A percentile compares a stretch with the other conserved stretches of the same genome.
phyloP scores from a whole-genome alignment of 345 rosid species.

The Lepidium sativum region DNA sequence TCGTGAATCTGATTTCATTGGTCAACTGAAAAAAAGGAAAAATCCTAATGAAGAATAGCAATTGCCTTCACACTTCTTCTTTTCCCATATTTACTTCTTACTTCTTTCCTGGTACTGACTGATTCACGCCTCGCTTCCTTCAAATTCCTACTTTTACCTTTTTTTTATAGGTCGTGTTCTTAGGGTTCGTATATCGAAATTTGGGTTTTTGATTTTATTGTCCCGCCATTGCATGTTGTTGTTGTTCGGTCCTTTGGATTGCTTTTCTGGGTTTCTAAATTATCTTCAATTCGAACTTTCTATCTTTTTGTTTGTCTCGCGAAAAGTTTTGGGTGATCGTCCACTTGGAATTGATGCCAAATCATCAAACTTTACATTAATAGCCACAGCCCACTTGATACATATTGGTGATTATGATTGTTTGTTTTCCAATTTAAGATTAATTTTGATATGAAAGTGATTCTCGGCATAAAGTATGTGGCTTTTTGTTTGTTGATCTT shows the following conservation, averaged over 20 bases:
- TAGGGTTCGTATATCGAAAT: neutral
- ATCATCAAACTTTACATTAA: neutral
- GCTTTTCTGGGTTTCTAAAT: neutral
- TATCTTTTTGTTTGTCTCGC: neutral
- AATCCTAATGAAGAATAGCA: neutral
- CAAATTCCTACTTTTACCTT: neutral
- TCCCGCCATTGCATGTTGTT: slow-evolving; percentile 20
- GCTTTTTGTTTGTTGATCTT: neutral
- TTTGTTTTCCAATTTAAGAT: neutral
- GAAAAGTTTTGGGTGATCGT: neutral
- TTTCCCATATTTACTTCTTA: neutral
- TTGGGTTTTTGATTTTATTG: neutral
- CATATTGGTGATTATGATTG: neutral
- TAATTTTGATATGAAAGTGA: neutral
- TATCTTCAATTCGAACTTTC: neutral
- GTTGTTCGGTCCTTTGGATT: neutral
- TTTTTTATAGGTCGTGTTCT: neutral
- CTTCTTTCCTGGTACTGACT: neutral
- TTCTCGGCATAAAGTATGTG: neutral
- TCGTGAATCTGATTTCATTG: neutral
- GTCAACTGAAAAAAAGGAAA: slow-evolving; percentile 15
- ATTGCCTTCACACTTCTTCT: slow-evolving; percentile 4
- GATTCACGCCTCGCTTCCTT: neutral
- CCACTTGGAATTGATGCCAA: neutral
- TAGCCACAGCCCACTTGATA: neutral